Conservation (phyloP, 2,329 filamentous ascomycete genomes). For the Fusarium anguioides region DNA sequence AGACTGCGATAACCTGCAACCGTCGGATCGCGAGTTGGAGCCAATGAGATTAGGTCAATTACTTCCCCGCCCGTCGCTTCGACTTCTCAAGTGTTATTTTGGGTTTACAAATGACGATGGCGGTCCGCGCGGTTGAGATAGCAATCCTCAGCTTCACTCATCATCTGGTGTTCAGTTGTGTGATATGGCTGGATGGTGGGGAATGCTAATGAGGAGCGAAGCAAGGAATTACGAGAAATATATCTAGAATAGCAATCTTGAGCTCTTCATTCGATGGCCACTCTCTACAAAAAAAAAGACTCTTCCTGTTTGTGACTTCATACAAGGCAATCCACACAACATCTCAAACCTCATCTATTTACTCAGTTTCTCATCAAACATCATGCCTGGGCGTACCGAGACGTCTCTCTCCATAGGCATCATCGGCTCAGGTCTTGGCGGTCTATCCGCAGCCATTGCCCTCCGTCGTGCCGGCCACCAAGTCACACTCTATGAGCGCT, state of each 20-base stretch:
- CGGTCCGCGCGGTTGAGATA: slow-evolving; percentile 15
- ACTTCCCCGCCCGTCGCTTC: slow-evolving; percentile 1
- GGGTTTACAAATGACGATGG: neutral
- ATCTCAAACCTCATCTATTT: no score
- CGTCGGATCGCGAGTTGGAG: slow-evolving; percentile 5
- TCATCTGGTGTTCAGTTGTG: neutral
- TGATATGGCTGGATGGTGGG: no score
- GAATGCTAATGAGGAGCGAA: neutral
- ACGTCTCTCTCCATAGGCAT: slow-evolving; percentile 37
- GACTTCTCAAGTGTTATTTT: neutral
- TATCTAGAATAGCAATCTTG: neutral
- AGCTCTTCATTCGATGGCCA: neutral
- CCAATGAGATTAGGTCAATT: neutral
- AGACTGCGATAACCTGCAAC: slow-evolving; percentile 16
- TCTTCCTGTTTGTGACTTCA: no score
- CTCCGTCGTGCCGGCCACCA: slow-evolving; percentile 64
- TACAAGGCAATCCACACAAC: neutral
- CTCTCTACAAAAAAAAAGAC: no score
- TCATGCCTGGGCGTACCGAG: slow-evolving; percentile 13
- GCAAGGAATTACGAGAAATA: neutral
- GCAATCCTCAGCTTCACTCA: neutral
- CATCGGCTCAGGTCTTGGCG: slow-evolving; percentile 62
- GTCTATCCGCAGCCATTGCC: slow-evolving; percentile 63
- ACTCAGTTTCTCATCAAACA: neutral
- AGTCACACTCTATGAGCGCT: slow-evolving; percentile 64